phyloP scores from a whole-genome alignment of 1,284 basidiomycete genomes.

The Sanguinoderma infundibulare region DNA sequence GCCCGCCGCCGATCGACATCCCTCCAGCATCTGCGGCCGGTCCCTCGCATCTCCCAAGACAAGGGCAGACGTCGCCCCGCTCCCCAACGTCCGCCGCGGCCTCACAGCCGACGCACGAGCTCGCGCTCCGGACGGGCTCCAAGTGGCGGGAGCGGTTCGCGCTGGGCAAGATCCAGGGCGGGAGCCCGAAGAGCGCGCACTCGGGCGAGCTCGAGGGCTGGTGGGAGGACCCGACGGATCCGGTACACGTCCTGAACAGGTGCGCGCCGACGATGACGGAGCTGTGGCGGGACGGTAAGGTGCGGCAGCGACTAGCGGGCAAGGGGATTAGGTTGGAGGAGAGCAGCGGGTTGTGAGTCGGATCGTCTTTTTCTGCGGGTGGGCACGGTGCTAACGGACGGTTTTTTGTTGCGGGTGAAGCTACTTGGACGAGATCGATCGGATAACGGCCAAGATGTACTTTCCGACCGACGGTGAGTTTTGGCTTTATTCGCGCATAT shows the following conservation, averaged over 20 bases:
- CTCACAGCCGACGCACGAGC: slow-evolving; percentile 39
- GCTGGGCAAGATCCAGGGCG: slow-evolving; percentile 63
- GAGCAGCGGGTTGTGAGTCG: slow-evolving; percentile 80
- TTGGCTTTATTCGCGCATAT: background rate
- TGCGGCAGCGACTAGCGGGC: slow-evolving; percentile 63
- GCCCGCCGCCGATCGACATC: slow-evolving; percentile 14
- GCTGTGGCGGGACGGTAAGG: slow-evolving; percentile 71
- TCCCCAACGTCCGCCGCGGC: slow-evolving; percentile 32
- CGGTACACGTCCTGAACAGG: slow-evolving; percentile 68
- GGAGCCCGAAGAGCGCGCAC: slow-evolving; percentile 67
- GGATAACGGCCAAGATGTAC: slow-evolving; percentile 80
- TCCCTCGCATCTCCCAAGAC: slow-evolving; percentile 1
- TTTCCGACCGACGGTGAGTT: slow-evolving; percentile 76
- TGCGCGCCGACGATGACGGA: slow-evolving; percentile 67
- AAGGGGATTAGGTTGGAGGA: slow-evolving; percentile 73
- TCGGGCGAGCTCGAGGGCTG: slow-evolving; percentile 74
- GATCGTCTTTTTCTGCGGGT: background rate
- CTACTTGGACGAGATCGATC: slow-evolving; percentile 77
- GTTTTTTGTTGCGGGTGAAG: slow-evolving; percentile 47
- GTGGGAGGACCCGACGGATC: slow-evolving; percentile 85
- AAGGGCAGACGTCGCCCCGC: slow-evolving; percentile 26
- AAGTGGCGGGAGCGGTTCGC: slow-evolving; percentile 78
- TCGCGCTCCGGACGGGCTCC: slow-evolving; percentile 62
- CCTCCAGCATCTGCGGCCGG: slow-evolving; percentile 10
- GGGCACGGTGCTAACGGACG: slow-evolving; percentile 18